A percentile compares a stretch with the other conserved stretches of the same genome.
Conservation (phyloP, 495 filamentous ascomycete genomes). For the Amniculicola lignicola region DNA sequence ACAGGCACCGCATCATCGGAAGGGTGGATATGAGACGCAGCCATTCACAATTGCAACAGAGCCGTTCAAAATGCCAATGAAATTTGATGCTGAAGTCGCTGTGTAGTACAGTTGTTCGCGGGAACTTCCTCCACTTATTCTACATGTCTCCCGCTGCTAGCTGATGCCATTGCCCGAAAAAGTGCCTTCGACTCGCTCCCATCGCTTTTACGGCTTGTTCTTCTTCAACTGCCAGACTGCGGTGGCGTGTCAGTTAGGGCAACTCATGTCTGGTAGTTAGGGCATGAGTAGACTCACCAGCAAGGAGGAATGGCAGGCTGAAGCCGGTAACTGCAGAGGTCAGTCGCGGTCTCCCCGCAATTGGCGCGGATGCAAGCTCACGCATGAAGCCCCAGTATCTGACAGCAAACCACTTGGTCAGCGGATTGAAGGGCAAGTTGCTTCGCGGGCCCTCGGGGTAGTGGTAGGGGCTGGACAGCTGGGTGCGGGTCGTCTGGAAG, state of each 20-base stretch:
- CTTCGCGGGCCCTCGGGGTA: slow-evolving; percentile 93
- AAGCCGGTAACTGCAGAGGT: slow-evolving; percentile 64
- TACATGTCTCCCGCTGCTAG: slow-evolving; percentile 8
- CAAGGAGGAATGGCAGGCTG: slow-evolving; percentile 74
- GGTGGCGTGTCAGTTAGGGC: slow-evolving; percentile 27
- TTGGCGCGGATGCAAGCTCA: slow-evolving; percentile 46
- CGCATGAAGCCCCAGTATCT: slow-evolving; percentile 81
- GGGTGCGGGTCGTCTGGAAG: slow-evolving; percentile 86
- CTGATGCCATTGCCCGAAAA: neutral
- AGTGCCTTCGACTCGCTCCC: neutral
- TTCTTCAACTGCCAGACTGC: slow-evolving; percentile 87
- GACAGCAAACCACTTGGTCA: slow-evolving; percentile 75
- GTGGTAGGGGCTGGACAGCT: slow-evolving; percentile 87
- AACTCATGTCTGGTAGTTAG: neutral
- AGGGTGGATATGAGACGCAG: too few relatives aligned
- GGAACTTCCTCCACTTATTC: slow-evolving; percentile 20
- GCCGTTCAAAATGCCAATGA: slow-evolving; percentile 21
- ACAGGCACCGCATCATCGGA: too few relatives aligned
- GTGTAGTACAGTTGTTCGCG: slow-evolving; percentile 20
- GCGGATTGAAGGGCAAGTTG: slow-evolving; percentile 95
- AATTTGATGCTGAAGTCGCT: slow-evolving; percentile 18
- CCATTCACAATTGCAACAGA: too few relatives aligned
- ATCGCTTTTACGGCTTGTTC: slow-evolving; percentile 35
- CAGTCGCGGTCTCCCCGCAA: neutral
- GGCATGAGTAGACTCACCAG: slow-evolving; percentile 56